Evolutionary conservation across 2,329 filamentous ascomycete species (phyloP).

Genomic region (Colletotrichum liaoningense): DNA sequence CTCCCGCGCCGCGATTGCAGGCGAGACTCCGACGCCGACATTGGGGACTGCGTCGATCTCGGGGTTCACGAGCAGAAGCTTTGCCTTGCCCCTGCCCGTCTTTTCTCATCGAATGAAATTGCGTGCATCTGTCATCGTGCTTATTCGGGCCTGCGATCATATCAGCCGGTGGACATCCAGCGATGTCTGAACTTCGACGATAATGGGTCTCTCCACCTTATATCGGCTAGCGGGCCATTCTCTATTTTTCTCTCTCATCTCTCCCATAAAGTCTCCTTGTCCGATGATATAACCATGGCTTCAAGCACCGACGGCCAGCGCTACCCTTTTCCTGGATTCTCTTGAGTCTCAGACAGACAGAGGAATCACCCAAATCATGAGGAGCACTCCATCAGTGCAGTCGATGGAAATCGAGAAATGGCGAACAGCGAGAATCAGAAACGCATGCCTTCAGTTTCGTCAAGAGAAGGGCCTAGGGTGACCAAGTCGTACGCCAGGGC

Average conservation of each 20-base stretch:
- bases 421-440: not conserved
- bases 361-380: not conserved
- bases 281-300: not conserved
- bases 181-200: no score
- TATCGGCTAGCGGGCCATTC: not conserved
- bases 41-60: not conserved
- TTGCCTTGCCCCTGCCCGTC: not conserved
- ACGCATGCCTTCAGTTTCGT: not conserved
- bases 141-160: not conserved
- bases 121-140: not conserved
- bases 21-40: not conserved
- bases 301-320: no score
- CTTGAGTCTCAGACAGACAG: not conserved
- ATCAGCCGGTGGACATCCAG: not conserved
- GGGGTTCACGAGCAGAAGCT: not conserved
- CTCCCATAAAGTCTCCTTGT: not conserved
- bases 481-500: no score
- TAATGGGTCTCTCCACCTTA: not conserved
- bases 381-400: not conserved
- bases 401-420: not conserved
- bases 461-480: not conserved
- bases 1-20: conserved; percentile 17
- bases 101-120: not conserved
- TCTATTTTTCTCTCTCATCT: not conserved
- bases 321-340: not conserved